A percentile compares a stretch with the other conserved stretches of the same genome.
Conservation (phyloP, 176 grass and related monocot genomes). For the Poa annua region DNA sequence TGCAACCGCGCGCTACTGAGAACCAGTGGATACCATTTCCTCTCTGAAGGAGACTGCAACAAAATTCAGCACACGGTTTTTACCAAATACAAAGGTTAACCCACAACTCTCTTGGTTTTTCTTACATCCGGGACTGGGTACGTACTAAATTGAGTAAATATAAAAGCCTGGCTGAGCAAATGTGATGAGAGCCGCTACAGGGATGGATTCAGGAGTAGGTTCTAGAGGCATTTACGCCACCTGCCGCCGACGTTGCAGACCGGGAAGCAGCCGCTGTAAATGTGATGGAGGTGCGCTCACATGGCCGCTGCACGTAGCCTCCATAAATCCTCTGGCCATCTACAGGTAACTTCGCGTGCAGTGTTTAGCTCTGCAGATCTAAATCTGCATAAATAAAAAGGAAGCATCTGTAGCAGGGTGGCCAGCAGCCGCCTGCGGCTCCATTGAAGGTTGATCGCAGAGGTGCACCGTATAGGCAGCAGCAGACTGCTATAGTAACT, state of each 20-base stretch:
- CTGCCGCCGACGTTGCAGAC: slow-evolving; percentile 35
- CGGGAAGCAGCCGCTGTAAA: slow-evolving; percentile 40
- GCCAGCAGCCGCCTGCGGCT: not conserved
- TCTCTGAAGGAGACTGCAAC: no score
- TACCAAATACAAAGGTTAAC: no score
- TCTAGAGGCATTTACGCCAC: slow-evolving; percentile 28
- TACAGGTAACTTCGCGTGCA: not conserved
- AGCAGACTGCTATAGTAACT: no score
- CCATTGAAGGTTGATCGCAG: slow-evolving; percentile 36
- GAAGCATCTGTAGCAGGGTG: not conserved
- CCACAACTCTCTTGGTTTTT: no score
- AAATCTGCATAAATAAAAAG: not conserved
- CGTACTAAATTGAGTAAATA: not conserved
- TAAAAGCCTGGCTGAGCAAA: not conserved
- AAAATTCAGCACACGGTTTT: no score
- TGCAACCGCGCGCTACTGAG: no score
- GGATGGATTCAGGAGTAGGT: not conserved
- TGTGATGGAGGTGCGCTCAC: slow-evolving; percentile 38
- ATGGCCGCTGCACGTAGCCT: slow-evolving; percentile 36
- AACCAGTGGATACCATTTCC: no score
- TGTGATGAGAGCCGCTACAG: not conserved
- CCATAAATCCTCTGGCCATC: slow-evolving; percentile 25
- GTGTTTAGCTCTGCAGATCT: slow-evolving; percentile 29
- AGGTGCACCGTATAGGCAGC: not conserved
- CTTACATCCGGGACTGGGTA: no score